phyloP scores from a whole-genome alignment of 495 filamentous ascomycete species.

The Rusavskia elegans region DNA sequence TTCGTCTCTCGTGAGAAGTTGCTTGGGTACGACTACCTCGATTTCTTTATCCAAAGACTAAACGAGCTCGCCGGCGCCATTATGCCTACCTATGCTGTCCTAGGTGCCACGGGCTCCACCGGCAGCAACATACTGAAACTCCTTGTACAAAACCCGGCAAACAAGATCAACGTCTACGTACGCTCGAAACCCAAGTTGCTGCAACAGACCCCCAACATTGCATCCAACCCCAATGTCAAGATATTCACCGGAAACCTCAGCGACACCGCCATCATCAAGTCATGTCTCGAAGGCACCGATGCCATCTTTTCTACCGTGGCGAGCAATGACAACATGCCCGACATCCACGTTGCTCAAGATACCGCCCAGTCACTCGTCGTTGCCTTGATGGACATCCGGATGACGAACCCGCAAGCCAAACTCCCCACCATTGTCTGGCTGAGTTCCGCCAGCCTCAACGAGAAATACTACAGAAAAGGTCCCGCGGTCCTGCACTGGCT shows the following conservation, averaged over 20 bases:
- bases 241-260: constrained; percentile 24
- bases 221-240: constrained; percentile 10
- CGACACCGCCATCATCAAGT: constrained; percentile 18
- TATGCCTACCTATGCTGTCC: constrained; percentile 14
- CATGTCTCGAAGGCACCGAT: constrained; percentile 16
- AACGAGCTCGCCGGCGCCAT: neutral
- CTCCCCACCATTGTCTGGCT: constrained; percentile 26
- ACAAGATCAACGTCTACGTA: constrained; percentile 17
- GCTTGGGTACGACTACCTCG: no score
- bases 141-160: constrained; percentile 16
- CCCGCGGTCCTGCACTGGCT: constrained; percentile 4
- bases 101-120: constrained; percentile 15
- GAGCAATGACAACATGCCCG: constrained; percentile 24
- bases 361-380: constrained; percentile 17
- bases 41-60: neutral
- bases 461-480: constrained; percentile 13
- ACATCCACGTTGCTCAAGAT: constrained; percentile 18
- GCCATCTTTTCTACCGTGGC: constrained; percentile 23
- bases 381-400: constrained; percentile 16
- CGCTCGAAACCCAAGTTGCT: constrained; percentile 24
- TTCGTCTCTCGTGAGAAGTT: no score
- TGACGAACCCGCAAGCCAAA: neutral
- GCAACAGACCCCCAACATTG: constrained; percentile 15
- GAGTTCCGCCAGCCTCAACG: constrained; percentile 21
- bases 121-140: constrained; percentile 18